Conservation (phyloP, 2,329 filamentous ascomycete genomes). For the Sarocladiaceae sp. region DNA sequence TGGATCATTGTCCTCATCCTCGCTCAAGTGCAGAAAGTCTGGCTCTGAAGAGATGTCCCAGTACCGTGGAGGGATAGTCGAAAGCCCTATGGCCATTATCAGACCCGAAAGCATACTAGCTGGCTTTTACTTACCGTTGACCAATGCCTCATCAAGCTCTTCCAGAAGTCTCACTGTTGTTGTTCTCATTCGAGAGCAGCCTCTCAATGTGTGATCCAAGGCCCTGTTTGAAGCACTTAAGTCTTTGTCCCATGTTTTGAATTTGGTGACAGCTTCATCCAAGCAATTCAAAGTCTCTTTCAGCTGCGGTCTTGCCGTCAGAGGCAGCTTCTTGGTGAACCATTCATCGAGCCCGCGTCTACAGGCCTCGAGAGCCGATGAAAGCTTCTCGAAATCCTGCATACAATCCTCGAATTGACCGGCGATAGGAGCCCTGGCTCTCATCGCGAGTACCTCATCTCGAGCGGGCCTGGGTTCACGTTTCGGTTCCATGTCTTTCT, state of each 20-base stretch:
- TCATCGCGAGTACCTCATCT: not conserved
- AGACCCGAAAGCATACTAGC: not conserved
- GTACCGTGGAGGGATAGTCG: conserved; percentile 1
- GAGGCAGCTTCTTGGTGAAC: not conserved
- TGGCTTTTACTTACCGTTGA: not conserved
- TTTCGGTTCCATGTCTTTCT: not conserved
- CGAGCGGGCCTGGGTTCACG: not conserved
- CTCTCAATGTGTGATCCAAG: not conserved
- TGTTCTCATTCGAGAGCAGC: not conserved
- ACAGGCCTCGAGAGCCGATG: not conserved
- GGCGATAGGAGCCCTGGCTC: not conserved
- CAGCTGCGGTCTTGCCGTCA: not conserved
- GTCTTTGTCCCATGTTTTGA: conserved; percentile 4
- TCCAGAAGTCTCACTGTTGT: not conserved
- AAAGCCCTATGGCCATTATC: not conserved
- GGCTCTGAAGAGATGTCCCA: conserved; percentile 2
- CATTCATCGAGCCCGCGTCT: not conserved
- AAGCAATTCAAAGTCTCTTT: not conserved
- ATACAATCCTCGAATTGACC: conserved; percentile 4
- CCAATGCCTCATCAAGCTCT: not conserved
- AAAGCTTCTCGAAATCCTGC: not conserved
- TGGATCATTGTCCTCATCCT: not conserved
- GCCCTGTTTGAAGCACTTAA: conserved; percentile 4
- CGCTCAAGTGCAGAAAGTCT: not conserved
- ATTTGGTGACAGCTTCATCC: conserved; percentile 3